phyloP scores from a whole-genome alignment of 495 filamentous ascomycete species.

The Neurospora sp. region DNA sequence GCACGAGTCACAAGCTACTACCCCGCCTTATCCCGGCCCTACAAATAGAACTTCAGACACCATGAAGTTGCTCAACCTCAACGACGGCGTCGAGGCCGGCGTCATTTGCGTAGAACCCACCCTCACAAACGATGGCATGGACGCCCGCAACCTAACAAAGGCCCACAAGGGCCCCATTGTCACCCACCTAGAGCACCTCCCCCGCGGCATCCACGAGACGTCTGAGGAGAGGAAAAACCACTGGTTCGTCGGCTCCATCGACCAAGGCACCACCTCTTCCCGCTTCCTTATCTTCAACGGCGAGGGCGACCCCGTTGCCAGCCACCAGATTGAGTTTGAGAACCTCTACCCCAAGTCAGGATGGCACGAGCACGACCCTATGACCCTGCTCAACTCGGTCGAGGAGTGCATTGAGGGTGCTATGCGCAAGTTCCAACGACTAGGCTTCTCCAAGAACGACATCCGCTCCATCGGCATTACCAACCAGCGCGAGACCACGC shows the following conservation, averaged over 20 bases:
- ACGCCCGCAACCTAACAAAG: not conserved
- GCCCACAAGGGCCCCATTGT: not conserved
- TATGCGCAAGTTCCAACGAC: constrained; percentile 57
- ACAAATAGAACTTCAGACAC: not conserved
- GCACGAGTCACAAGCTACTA: not conserved
- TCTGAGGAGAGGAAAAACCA: constrained; percentile 17
- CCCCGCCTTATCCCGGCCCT: not conserved
- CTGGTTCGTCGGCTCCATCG: constrained; percentile 55
- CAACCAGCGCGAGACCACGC: constrained; percentile 86
- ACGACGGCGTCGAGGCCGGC: not conserved
- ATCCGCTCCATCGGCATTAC: constrained; percentile 88
- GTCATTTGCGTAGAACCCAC: not conserved
- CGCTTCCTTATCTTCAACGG: constrained; percentile 88
- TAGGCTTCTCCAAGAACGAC: constrained; percentile 58
- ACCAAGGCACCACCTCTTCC: constrained; percentile 89
- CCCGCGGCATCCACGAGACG: constrained; percentile 19
- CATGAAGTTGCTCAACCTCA: not conserved
- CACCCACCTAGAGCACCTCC: constrained; percentile 17
- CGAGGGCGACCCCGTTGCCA: constrained; percentile 66
- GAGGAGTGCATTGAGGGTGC: constrained; percentile 78
- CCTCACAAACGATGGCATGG: not conserved
- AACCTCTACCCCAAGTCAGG: constrained; percentile 84
- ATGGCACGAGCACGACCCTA: constrained; percentile 91
- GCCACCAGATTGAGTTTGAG: constrained; percentile 85
- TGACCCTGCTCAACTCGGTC: constrained; percentile 68